Conservation (phyloP, 2,329 filamentous ascomycete species). For the Pestalotiopsis sp. region DNA sequence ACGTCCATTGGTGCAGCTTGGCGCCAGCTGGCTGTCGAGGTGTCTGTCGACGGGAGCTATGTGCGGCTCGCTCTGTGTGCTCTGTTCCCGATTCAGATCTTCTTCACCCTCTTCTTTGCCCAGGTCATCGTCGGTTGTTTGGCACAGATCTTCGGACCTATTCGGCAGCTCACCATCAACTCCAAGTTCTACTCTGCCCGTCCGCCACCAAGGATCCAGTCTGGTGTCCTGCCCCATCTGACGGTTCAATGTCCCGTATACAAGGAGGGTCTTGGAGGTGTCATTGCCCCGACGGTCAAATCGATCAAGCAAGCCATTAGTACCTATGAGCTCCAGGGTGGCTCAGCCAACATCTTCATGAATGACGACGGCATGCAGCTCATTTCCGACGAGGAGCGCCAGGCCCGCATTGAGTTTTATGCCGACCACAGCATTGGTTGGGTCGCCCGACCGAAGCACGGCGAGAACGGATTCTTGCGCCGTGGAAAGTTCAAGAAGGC, state of each 20-base stretch:
- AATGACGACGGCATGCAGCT: slow-evolving; percentile 78
- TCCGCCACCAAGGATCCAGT: slow-evolving; percentile 65
- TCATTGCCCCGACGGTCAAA: slow-evolving; percentile 77
- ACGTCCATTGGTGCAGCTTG: slow-evolving; percentile 71
- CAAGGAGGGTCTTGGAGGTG: slow-evolving; percentile 76
- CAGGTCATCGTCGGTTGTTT: slow-evolving; percentile 79
- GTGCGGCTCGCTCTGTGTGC: slow-evolving; percentile 66
- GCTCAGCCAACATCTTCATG: slow-evolving; percentile 78
- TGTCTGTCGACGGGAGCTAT: slow-evolving; percentile 65
- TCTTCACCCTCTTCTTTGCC: slow-evolving; percentile 82
- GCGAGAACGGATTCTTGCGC: slow-evolving; percentile 60
- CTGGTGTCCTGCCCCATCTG: slow-evolving; percentile 65
- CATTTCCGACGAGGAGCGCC: slow-evolving; percentile 63
- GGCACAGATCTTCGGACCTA: slow-evolving; percentile 75
- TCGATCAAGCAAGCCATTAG: slow-evolving; percentile 79
- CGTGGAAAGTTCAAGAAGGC: slow-evolving; percentile 73
- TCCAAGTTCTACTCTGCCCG: slow-evolving; percentile 81
- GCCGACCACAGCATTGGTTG: slow-evolving; percentile 71
- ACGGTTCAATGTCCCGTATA: slow-evolving; percentile 89
- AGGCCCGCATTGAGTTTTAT: slow-evolving; percentile 69
- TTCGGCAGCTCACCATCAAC: slow-evolving; percentile 73
- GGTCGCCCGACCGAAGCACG: slow-evolving; percentile 68
- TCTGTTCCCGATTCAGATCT: slow-evolving; percentile 72
- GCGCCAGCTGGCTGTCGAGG: slow-evolving; percentile 70
- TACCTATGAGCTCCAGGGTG: slow-evolving; percentile 76